A percentile compares a stretch with the other conserved stretches of the same genome.
Evolutionary conservation across 768 basidiomycete genomes (phyloP).

Genomic region (Suillus paluster): DNA sequence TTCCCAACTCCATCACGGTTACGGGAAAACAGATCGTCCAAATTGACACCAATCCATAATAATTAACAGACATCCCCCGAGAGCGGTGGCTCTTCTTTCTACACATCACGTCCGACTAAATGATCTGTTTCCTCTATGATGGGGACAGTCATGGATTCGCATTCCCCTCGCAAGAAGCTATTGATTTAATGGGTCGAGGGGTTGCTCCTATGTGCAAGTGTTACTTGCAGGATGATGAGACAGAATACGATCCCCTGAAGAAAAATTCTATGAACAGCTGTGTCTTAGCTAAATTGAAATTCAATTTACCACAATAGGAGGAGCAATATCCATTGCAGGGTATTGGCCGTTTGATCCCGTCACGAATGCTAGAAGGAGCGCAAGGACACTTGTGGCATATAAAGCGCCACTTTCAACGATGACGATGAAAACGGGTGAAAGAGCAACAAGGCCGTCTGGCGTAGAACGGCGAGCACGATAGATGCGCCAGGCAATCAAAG

Average conservation of each 20-base stretch:
- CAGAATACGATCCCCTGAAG: conserved; percentile 7
- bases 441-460: not conserved
- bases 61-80: too few species aligned
- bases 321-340: not conserved
- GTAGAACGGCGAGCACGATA: conserved; percentile 4
- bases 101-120: too few species aligned
- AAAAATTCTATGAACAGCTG: not conserved
- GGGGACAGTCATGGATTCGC: too few species aligned
- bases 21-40: too few species aligned
- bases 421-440: conserved; percentile 11
- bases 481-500: conserved; percentile 10
- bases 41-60: too few species aligned
- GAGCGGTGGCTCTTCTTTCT: too few species aligned
- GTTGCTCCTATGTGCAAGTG: conserved; percentile 12
- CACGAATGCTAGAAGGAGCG: conserved; percentile 4
- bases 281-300: not conserved
- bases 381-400: conserved; percentile 6
- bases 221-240: conserved; percentile 12
- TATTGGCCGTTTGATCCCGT: conserved; percentile 7
- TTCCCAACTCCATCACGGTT: too few species aligned
- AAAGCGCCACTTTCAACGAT: conserved; percentile 11
- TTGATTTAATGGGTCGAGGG: too few species aligned
- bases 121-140: too few species aligned
- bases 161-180: too few species aligned
- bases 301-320: conserved; percentile 8